Conservation (phyloP, 83 land plant species). For the Larix sibirica region DNA sequence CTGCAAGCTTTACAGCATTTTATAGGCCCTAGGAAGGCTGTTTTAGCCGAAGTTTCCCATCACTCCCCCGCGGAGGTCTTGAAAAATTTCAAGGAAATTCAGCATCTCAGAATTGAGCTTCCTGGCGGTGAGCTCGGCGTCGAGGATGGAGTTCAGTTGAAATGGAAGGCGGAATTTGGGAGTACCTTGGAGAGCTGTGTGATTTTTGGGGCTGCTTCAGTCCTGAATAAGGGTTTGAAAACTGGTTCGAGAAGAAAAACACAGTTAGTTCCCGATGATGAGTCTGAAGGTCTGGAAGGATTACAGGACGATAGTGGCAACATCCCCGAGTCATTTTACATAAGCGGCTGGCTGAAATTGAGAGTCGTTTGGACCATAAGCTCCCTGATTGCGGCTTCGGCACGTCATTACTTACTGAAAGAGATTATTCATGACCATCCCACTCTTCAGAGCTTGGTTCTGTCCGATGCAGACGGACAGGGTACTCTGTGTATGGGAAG, state of each 20-base stretch:
- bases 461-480: conserved; percentile 44
- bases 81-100: conserved; percentile 34
- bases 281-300: background rate
- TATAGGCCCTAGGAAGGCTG: conserved; percentile 24
- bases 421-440: conserved; percentile 32
- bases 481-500: conserved; percentile 45
- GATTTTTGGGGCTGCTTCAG: conserved; percentile 41
- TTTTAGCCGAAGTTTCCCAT: conserved; percentile 24
- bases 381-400: conserved; percentile 54
- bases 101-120: conserved; percentile 33
- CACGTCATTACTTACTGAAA: conserved; percentile 44
- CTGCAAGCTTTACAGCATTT: conserved; percentile 47
- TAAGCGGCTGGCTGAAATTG: conserved; percentile 35
- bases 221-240: background rate
- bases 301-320: conserved; percentile 9
- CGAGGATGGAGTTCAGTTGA: conserved; percentile 40
- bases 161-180: conserved; percentile 70
- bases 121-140: conserved; percentile 42
- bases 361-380: conserved; percentile 61
- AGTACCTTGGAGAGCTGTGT: conserved; percentile 45
- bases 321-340: conserved; percentile 30
- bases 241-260: too few species aligned
- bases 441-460: conserved; percentile 25
- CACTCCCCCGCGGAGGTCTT: conserved; percentile 32
- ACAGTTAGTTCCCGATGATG: too few species aligned